Base-by-base conservation (phyloP, 805 yeast species). In the Myxozyma udenii region DNA sequence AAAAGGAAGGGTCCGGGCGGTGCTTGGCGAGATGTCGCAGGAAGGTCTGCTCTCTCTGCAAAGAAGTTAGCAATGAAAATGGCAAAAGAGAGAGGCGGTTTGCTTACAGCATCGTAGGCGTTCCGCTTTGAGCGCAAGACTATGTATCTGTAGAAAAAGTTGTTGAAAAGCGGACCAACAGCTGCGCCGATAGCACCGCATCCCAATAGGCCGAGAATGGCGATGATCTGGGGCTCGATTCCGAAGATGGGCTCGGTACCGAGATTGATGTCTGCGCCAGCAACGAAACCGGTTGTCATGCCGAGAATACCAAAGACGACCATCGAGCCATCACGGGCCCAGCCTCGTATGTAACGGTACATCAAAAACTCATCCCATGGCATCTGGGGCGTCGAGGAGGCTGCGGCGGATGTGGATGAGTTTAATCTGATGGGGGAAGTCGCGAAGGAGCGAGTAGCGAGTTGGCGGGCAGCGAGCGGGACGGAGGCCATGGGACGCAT, bases 1-100 rank as follows among this genome's bases (percentile, higher is more conserved):
- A 96, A 50, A 85, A 81, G 18, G 90, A 78, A 19, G 98, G 96
- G 72, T 93, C 95, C 26, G 90, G 97, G 64, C 98, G 78, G 70
- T 88, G 85, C 51, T 75, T 74, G 61, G 78, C 80, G 57, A 93
- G 78, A 65, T 81, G 91, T 59, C 78, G 78, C 66, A 91, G 74
- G 62, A 91, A 93, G 36, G 77, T 74, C 59, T 81, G 78, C 65
- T 91, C 89, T 71, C 85, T 90, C 45, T 68, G 30, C 25, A 32
- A 22, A 32, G n/a, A 21, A 25, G 16, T 5, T 37, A 24, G 23
- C n/a, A 22, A 21, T 21, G 18, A 14, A 6, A 9, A 36, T 11
- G 18, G 35, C 18, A 32, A 9, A n/a, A n/a, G n/a, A n/a, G n/a
- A n/a, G n/a, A n/a, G n/a, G 26, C 18, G 33, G 25, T 25, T 25